phyloP scores from a whole-genome alignment of 2,329 filamentous ascomycete species.

The Penicillium sp. region DNA sequence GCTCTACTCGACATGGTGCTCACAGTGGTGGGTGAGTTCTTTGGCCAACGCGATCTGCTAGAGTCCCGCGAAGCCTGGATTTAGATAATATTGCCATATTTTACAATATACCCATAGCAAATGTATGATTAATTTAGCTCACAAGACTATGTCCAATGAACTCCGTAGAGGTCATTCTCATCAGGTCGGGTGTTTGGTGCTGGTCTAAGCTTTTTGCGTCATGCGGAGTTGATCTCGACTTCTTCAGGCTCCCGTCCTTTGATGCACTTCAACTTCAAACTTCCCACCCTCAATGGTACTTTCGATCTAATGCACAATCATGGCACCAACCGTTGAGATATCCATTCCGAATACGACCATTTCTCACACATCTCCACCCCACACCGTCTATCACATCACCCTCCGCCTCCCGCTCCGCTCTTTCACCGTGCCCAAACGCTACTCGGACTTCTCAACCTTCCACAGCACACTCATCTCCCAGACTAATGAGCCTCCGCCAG shows the following conservation, averaged over 20 bases:
- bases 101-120: constrained; percentile 9
- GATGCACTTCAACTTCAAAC: neutral
- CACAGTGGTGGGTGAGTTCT: constrained; percentile 82
- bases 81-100: neutral
- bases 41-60: constrained; percentile 84
- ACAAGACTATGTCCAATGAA: neutral
- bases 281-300: neutral
- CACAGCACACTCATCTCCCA: constrained; percentile 54
- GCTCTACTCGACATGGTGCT: constrained; percentile 92
- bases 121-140: neutral
- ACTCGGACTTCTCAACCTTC: constrained; percentile 63
- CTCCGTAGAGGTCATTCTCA: constrained; percentile 1
- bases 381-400: constrained; percentile 63
- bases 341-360: constrained; percentile 52
- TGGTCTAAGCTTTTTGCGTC: constrained; percentile 14
- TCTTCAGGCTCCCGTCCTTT: neutral
- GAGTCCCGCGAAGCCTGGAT: constrained; percentile 65
- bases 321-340: constrained; percentile 49
- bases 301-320: constrained; percentile 20
- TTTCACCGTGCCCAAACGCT: constrained; percentile 62
- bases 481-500: constrained; percentile 54
- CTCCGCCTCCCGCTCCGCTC: constrained; percentile 63
- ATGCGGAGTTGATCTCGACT: neutral
- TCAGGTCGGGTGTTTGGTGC: neutral
- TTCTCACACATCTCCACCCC: constrained; percentile 53